Evolutionary conservation across 352 stramenopile species (phyloP), one percentile per base, ranked within the genome.

Genomic region (Blastocystis sp.): DNA sequence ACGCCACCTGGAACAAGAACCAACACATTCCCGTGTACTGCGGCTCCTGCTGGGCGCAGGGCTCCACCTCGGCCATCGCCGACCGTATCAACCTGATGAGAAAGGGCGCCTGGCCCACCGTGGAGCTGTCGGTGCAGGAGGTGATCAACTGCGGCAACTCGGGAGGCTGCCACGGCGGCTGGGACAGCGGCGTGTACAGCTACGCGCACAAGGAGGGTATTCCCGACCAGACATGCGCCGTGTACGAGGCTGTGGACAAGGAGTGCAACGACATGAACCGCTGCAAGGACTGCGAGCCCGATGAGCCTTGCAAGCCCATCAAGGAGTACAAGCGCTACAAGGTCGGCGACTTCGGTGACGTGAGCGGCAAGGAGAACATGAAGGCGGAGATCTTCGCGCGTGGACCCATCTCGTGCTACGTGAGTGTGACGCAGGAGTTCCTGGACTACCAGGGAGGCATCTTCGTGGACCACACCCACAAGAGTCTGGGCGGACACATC

Each of bases 1-100:
- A 94, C 87, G 90, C 97, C 24, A 98, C 95, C n/a, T 96, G 94
- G 90, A 93, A 95, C 88, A 94, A 97, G 87, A 99, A 99, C 89
- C 96, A 99, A 88, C 96, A 99, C 89, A 97, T 98, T 76, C 95
- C 95, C 34, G 88, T 93, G 88, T 95, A 96, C 88, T 95, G 93
- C 69, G 92, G 92, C n/a, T 94, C 91, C 57, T 96, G 92, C 89
- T 96, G 93, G 93, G 92, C 92, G 0, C 92, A 95, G 44, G 92
- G 91, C 38, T 93, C 92, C 11, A 94, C 91, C 27, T 94, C 91
- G 51, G 90, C 92, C 32, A 88, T 96, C 18, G 94, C 92, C 21
- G 92, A 96, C 86, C 92, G 92, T n/a, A 95, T 95, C 79, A 93
- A 91, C 46, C 94, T 96, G 71, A 87, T 94, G 75, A 89, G 91